Evolutionary conservation across 441 rosid species (phyloP).

Genomic region (Daphne laureola): DNA sequence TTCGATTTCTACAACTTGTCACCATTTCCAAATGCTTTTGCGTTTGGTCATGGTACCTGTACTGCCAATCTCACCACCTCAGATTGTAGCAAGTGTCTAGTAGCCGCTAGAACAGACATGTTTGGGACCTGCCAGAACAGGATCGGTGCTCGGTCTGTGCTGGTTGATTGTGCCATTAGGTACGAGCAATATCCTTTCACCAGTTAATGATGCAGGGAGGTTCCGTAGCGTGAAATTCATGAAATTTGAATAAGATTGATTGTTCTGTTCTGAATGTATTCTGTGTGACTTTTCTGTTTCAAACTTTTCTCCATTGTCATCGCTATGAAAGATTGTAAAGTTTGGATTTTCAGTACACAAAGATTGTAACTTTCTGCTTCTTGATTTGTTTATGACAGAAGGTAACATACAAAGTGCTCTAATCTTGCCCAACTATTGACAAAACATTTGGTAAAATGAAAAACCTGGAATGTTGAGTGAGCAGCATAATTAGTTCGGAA

Average conservation of each 20-base stretch:
- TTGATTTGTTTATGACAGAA: not conserved
- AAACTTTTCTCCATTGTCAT: too few relatives aligned
- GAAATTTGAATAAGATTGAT: not conserved
- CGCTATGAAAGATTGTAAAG: too few relatives aligned
- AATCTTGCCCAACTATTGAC: not conserved
- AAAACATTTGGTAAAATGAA: not conserved
- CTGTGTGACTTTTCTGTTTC: too few relatives aligned
- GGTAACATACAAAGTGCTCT: not conserved
- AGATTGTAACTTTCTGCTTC: not conserved
- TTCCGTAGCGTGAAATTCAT: too few relatives aligned
- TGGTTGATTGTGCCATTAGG: slow-evolving; percentile 47
- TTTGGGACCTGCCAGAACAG: slow-evolving; percentile 27
- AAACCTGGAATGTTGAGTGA: slow-evolving; percentile 69
- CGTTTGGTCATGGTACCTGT: slow-evolving; percentile 49
- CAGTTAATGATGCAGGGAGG: slow-evolving; percentile 19
- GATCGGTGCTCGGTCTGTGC: slow-evolving; percentile 43
- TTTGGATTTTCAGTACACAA: too few relatives aligned
- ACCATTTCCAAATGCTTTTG: slow-evolving; percentile 52
- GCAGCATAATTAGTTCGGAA: slow-evolving; percentile 62
- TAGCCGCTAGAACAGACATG: slow-evolving; percentile 34
- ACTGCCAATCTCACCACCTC: slow-evolving; percentile 26
- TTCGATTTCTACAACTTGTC: slow-evolving; percentile 40
- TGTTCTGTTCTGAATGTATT: not conserved
- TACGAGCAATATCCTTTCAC: slow-evolving; percentile 54
- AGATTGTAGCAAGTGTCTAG: slow-evolving; percentile 40